A percentile compares a stretch with the other conserved stretches of the same genome.
These are phyloP conservation scores for Fallopia convolvulus DNA, from an alignment of 148 eudicot species.

Conservation along the genomic window DNA sequence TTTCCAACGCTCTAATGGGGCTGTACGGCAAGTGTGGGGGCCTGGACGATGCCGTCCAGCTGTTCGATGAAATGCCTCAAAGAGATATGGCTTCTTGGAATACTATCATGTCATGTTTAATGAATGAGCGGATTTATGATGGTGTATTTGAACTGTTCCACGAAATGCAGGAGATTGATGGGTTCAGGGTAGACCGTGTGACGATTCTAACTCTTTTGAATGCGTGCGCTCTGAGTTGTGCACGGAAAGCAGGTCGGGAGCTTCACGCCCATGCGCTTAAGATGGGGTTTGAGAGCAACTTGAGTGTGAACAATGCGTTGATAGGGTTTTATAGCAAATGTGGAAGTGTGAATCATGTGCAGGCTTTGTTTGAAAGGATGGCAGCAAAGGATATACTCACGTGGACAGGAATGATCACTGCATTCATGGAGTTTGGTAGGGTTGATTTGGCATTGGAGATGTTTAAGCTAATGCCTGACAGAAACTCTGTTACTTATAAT, in stretches of 20 bases:
- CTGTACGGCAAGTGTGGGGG: constrained; percentile 50
- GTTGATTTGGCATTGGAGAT: constrained; percentile 52
- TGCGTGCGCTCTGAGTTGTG: constrained; percentile 47
- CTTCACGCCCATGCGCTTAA: constrained; percentile 57
- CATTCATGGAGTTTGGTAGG: constrained; percentile 70
- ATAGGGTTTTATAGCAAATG: constrained; percentile 61
- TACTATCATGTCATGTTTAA: constrained; percentile 49
- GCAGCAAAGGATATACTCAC: constrained; percentile 50
- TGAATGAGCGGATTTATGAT: constrained; percentile 41
- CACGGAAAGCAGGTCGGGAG: constrained; percentile 34
- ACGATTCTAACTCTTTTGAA: constrained; percentile 54
- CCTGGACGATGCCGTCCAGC: constrained; percentile 30
- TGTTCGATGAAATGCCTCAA: constrained; percentile 65
- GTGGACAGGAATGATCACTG: constrained; percentile 76
- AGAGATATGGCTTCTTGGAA: constrained; percentile 83
- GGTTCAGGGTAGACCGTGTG: constrained; percentile 40
- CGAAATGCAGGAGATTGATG: constrained; percentile 37
- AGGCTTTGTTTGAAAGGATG: constrained; percentile 52
- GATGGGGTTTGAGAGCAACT: constrained; percentile 36
- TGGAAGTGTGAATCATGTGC: constrained; percentile 48
- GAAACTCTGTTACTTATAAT: constrained; percentile 57
- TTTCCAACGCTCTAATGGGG: constrained; percentile 55
- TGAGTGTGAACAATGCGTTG: constrained; percentile 65
- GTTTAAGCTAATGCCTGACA: constrained; percentile 62
- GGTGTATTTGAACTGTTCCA: constrained; percentile 47